Evolutionary conservation across 2,329 filamentous ascomycete species (phyloP).

Genomic region (Tolypocladium ovalisporum): DNA sequence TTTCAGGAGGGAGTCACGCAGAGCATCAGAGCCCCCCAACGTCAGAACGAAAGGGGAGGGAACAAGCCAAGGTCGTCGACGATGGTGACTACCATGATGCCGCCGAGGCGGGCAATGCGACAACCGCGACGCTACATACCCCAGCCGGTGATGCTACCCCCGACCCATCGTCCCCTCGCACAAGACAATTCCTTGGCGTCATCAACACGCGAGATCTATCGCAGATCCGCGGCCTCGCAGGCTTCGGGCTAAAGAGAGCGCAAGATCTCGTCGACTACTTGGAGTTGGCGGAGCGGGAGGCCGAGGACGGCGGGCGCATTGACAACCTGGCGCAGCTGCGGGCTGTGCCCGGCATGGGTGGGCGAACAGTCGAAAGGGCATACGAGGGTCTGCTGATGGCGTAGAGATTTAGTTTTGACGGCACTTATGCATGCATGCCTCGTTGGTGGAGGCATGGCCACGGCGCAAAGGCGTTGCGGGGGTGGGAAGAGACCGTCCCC

Average conservation of each 20-base stretch:
- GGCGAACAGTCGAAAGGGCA: constrained; percentile 44
- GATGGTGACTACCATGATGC: constrained; percentile 5
- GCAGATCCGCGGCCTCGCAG: constrained; percentile 55
- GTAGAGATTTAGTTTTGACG: not conserved
- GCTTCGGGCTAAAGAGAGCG: constrained; percentile 64
- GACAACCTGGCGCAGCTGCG: constrained; percentile 39
- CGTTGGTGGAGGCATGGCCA: not conserved
- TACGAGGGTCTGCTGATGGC: constrained; percentile 32
- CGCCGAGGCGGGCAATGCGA: constrained; percentile 14
- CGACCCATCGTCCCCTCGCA: constrained; percentile 37
- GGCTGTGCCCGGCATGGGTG: constrained; percentile 45
- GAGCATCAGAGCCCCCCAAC: not conserved
- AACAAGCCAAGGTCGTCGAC: not conserved
- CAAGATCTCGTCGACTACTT: constrained; percentile 46
- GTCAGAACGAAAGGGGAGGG: not conserved
- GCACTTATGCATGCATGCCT: not conserved
- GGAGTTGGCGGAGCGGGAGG: constrained; percentile 23
- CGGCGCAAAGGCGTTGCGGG: not conserved
- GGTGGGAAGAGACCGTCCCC: not conserved
- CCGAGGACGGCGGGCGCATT: constrained; percentile 30
- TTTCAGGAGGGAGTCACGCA: constrained; percentile 7
- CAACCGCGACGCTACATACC: not conserved
- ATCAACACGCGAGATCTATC: constrained; percentile 62
- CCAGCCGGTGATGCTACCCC: constrained; percentile 4
- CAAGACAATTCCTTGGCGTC: constrained; percentile 53